Percentiles rank a stretch among this genome's conserved stretches.
These are phyloP conservation scores for Podochytrium sp. DNA, from an alignment of 192 early-diverging fungal species.

Conservation along the genomic window DNA sequence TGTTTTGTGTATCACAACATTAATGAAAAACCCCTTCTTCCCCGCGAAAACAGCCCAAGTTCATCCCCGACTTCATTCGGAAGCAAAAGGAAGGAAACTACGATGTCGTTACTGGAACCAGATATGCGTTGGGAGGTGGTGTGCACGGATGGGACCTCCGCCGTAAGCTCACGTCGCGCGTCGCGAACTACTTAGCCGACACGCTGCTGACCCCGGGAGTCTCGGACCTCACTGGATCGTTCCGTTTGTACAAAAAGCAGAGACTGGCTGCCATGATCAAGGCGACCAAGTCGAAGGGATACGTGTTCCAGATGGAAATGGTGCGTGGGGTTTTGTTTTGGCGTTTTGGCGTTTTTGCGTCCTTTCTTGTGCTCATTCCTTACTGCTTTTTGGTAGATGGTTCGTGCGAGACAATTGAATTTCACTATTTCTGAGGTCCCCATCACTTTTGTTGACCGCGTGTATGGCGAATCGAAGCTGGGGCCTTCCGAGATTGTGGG, in stretches of 20 bases:
- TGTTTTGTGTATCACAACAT: neutral
- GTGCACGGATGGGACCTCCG: slow-evolving; percentile 98
- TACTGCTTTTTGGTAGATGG: slow-evolving; percentile 58
- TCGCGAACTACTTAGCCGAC: slow-evolving; percentile 94
- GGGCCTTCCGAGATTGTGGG: slow-evolving; percentile 93
- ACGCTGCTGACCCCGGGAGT: slow-evolving; percentile 86
- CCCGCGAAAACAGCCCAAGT: slow-evolving; percentile 85
- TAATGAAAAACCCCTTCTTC: neutral
- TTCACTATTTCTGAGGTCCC: slow-evolving; percentile 87
- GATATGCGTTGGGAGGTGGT: slow-evolving; percentile 84
- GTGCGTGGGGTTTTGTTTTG: slow-evolving; percentile 6
- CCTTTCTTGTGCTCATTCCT: neutral
- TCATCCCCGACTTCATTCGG: slow-evolving; percentile 93
- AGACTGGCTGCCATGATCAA: slow-evolving; percentile 85
- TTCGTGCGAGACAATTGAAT: slow-evolving; percentile 89
- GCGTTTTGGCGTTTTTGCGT: neutral
- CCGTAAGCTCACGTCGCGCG: slow-evolving; percentile 94
- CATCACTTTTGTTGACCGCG: slow-evolving; percentile 98
- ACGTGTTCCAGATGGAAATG: slow-evolving; percentile 99
- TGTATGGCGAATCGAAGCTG: slow-evolving; percentile 95
- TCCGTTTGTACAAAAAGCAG: slow-evolving; percentile 94
- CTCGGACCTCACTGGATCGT: slow-evolving; percentile 93
- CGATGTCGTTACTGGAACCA: slow-evolving; percentile 94
- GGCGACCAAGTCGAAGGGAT: slow-evolving; percentile 91
- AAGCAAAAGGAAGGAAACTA: slow-evolving; percentile 81